Percentiles rank a stretch among this genome's conserved stretches.
phyloP scores from a whole-genome alignment of 768 basidiomycete genomes.

The Phlebiopsis flavidoalba region DNA sequence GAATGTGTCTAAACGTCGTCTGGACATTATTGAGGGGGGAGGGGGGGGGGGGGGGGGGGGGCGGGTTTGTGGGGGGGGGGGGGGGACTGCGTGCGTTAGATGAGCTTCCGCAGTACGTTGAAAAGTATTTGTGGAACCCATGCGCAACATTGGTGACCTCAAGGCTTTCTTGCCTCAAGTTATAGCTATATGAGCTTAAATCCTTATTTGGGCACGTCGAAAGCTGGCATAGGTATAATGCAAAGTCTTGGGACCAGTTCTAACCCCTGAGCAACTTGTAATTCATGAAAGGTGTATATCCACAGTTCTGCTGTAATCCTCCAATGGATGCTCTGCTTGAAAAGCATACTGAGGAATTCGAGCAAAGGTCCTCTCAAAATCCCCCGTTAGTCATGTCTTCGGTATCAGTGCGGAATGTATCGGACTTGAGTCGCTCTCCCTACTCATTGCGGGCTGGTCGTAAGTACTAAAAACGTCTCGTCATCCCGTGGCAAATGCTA shows the following conservation, averaged over 20 bases:
- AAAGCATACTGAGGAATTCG: too few species aligned
- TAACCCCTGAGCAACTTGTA: constrained; percentile 91
- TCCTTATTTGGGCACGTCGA: constrained; percentile 94
- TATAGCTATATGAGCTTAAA: constrained; percentile 87
- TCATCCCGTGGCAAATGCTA: too few species aligned
- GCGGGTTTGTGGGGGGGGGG: too few species aligned
- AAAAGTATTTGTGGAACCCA: constrained; percentile 15
- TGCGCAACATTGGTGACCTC: background rate
- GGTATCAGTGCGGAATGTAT: constrained; percentile 98
- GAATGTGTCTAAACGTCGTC: too few species aligned
- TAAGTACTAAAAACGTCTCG: too few species aligned
- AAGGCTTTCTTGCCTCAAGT: background rate
- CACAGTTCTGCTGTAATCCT: too few species aligned
- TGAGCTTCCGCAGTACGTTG: constrained; percentile 93
- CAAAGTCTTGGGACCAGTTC: constrained; percentile 90
- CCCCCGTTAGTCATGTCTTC: constrained; percentile 98
- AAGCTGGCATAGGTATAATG: constrained; percentile 96
- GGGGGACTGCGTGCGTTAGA: too few species aligned
- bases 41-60: too few species aligned
- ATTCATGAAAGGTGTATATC: constrained; percentile 99
- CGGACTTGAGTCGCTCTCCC: constrained; percentile 94
- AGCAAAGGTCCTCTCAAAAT: too few species aligned
- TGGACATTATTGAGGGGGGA: too few species aligned
- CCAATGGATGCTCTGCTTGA: too few species aligned
- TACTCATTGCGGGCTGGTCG: constrained; percentile 77